Evolutionary conservation across 179 eudicot species (phyloP), one percentile per base, ranked within the genome.

Genomic region (Silene coronaria): DNA sequence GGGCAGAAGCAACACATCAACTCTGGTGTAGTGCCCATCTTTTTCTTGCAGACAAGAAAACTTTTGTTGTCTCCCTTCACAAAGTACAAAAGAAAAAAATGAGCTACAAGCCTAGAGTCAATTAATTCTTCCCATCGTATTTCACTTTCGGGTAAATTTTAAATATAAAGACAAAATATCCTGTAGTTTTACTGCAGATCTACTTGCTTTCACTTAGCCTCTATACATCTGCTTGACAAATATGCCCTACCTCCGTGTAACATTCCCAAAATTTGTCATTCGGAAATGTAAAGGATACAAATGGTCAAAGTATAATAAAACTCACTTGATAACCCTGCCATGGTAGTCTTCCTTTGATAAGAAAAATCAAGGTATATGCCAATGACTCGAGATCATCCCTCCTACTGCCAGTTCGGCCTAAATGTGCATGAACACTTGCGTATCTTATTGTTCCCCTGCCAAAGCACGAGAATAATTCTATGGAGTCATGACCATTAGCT

Each of bases 371-470:
- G 36, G 98, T 93, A 82, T 93, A 93, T 16, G 98, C 98, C 79
- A 93, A 75, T 45, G 98, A 93, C 85, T 93, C 98, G 48, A 93
- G 95, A 81, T 93, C 98, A 69, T 93, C 98, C 84, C 98, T 88
- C 78, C 98, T 81, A 84, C 97, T 89, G 57, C 98, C 98, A 32
- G 97, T 93, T 64, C 98, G 92, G 74, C 98, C 98, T 78, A 93
- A 84, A 82, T 93, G 98, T 45, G 97, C 98, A 88, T 93, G 98
- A 48, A 93, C 98, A 85, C 98, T 93, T 79, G 98, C 98, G 83
- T 93, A 93, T 82, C 98, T 86, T 85, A 93, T 91, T 59, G 98
- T 93, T 60, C 98, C 98, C 87, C 98, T 93, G 89, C 71, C 42
- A 36, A 36, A 36, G 42, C 42, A 36, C 42, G 7, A 6, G 10